Evolutionary conservation across 345 rosid species (phyloP).

Genomic region (Barbarea vulgaris): DNA sequence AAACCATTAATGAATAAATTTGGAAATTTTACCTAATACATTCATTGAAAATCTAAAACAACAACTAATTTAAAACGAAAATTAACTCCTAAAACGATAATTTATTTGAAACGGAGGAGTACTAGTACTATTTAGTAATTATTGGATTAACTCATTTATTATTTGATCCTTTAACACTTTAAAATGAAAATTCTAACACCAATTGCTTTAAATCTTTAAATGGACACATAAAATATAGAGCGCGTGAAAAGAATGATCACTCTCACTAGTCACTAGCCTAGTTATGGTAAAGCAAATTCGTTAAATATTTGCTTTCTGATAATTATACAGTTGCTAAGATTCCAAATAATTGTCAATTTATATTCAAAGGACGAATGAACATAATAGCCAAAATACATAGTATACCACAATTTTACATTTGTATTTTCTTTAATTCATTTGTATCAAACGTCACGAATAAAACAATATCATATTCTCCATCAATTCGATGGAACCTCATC

Average conservation of each 20-base stretch:
- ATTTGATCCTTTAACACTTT: not conserved
- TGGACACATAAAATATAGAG: not conserved
- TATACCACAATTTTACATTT: conserved; percentile 2
- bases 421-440: not conserved
- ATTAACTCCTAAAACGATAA: too few relatives aligned
- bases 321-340: not conserved
- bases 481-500: conserved; percentile 10
- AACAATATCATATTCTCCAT: conserved; percentile 29
- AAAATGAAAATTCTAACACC: not conserved
- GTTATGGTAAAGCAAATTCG: conserved; percentile 10
- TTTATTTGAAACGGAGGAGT: too few relatives aligned
- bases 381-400: not conserved
- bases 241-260: conserved; percentile 19
- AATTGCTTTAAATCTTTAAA: not conserved
- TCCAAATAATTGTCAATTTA: not conserved
- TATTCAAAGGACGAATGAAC: not conserved
- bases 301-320: not conserved
- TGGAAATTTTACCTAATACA: too few relatives aligned
- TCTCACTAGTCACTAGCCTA: conserved; percentile 18
- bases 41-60: too few relatives aligned
- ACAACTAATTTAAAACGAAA: too few relatives aligned
- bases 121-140: too few relatives aligned
- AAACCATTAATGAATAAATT: too few relatives aligned
- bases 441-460: conserved; percentile 5
- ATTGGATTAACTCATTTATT: not conserved